Evolutionary conservation across 83 land plant species (phyloP).

Genomic region (Picea abies): DNA sequence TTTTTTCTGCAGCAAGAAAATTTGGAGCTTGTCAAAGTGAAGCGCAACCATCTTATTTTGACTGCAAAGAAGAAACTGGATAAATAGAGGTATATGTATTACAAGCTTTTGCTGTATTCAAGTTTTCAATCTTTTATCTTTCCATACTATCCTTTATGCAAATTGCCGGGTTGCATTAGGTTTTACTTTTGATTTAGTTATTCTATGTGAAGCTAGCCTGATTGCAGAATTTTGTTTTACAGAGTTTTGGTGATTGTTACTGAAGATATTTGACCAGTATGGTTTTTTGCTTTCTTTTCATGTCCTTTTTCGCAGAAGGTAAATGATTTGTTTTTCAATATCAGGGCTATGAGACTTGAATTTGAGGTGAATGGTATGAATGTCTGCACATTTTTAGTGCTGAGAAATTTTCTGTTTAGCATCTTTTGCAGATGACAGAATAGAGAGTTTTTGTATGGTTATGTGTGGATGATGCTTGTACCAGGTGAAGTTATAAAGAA

Average conservation of each 20-base stretch:
- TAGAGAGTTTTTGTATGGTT: neutral
- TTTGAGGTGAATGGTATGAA: neutral
- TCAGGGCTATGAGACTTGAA: conserved; percentile 7
- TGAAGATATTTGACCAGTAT: neutral
- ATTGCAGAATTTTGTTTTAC: neutral
- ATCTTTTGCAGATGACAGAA: neutral
- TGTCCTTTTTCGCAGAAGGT: conserved; percentile 1
- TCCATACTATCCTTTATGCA: neutral
- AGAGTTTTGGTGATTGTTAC: conserved; percentile 10
- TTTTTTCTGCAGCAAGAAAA: neutral
- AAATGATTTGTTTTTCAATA: conserved; percentile 4
- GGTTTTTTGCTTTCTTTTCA: conserved; percentile 11
- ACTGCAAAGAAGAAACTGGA: neutral
- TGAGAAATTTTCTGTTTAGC: neutral
- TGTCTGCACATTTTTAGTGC: neutral
- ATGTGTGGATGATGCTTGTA: neutral
- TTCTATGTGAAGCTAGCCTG: too few species aligned
- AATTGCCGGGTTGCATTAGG: neutral
- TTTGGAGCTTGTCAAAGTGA: neutral
- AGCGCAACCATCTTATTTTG: neutral
- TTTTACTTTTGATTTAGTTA: neutral
- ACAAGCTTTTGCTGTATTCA: neutral
- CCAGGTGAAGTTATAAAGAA: neutral
- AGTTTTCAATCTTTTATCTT: too few species aligned
- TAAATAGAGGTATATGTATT: neutral